Conservation (phyloP, 1,284 basidiomycete genomes). For the Xerocomus amazonicus region DNA sequence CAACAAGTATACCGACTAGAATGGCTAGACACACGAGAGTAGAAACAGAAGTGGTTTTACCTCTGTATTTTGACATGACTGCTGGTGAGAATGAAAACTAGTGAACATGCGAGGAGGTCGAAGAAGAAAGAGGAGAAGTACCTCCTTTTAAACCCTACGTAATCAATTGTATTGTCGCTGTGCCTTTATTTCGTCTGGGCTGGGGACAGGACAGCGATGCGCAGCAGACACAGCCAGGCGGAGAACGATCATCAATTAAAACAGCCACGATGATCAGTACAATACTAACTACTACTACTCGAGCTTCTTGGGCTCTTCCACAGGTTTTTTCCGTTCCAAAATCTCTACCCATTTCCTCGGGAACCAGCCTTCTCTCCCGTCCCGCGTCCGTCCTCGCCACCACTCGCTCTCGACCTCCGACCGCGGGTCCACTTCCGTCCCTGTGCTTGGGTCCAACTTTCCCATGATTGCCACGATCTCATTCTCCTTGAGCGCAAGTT, state of each 20-base stretch:
- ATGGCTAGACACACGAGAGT: conserved; percentile 21
- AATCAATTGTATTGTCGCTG: too few species aligned
- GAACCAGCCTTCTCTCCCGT: conserved; percentile 96
- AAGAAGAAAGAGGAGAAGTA: too few species aligned
- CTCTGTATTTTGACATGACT: conserved; percentile 9
- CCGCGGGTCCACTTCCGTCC: conserved; percentile 69
- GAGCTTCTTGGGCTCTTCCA: conserved; percentile 38
- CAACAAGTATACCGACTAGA: conserved; percentile 23
- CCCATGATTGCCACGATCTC: conserved; percentile 95
- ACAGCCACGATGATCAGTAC: too few species aligned
- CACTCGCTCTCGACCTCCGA: conserved; percentile 78
- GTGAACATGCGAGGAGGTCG: too few species aligned
- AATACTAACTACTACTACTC: conserved; percentile 33
- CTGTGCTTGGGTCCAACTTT: conserved; percentile 70
- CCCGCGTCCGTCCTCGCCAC: conserved; percentile 95
- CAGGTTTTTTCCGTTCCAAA: conserved; percentile 45
- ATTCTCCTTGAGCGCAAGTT: conserved; percentile 82
- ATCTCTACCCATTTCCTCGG: conserved; percentile 87
- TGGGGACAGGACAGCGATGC: too few species aligned
- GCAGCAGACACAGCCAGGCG: too few species aligned
- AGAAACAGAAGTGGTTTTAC: neutral
- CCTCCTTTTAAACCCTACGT: too few species aligned
- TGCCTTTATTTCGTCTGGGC: too few species aligned
- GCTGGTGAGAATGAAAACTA: neutral
- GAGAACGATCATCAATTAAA: too few species aligned